A percentile compares a stretch with the other conserved stretches of the same genome.
These are phyloP conservation scores for Lentinula novae-zelandiae DNA, from an alignment of 1,284 basidiomycete genomes.

Conservation along the genomic window DNA sequence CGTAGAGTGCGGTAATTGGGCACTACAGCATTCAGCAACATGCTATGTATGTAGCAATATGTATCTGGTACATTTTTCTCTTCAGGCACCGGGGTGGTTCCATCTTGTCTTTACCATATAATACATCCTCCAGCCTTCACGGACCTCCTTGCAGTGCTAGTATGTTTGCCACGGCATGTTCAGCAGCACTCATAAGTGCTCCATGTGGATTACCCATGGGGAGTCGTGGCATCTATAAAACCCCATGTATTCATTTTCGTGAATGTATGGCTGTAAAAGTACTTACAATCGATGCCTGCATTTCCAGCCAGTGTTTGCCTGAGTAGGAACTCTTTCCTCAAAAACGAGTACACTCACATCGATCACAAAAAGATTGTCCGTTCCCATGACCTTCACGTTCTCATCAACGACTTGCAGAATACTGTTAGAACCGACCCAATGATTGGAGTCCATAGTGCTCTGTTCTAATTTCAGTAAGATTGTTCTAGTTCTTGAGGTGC, in stretches of 20 bases:
- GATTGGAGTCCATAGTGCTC: constrained; percentile 47
- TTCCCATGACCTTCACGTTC: constrained; percentile 54
- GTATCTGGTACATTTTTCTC: background rate
- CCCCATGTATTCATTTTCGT: background rate
- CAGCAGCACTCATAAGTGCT: constrained; percentile 24
- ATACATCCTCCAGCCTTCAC: constrained; percentile 6
- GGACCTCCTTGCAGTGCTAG: constrained; percentile 24
- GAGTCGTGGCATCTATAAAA: constrained; percentile 11
- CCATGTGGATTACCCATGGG: constrained; percentile 24
- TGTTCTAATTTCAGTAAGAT: constrained; percentile 6
- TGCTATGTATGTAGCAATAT: no score
- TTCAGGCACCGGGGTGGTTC: background rate
- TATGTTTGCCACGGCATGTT: constrained; percentile 24
- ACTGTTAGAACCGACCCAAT: constrained; percentile 53
- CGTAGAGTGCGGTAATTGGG: no score
- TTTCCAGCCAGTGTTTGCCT: background rate
- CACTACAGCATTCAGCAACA: no score
- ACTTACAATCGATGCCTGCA: constrained; percentile 32
- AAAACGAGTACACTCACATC: constrained; percentile 31
- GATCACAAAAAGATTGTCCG: constrained; percentile 49
- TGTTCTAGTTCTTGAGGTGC: background rate
- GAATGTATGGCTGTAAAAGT: background rate
- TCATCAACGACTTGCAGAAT: constrained; percentile 57
- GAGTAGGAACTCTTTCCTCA: background rate
- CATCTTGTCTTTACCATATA: background rate